These are phyloP conservation scores for Cladosporium sp. DNA, from an alignment of 2,329 filamentous ascomycete genomes.

Conservation along the genomic window DNA sequence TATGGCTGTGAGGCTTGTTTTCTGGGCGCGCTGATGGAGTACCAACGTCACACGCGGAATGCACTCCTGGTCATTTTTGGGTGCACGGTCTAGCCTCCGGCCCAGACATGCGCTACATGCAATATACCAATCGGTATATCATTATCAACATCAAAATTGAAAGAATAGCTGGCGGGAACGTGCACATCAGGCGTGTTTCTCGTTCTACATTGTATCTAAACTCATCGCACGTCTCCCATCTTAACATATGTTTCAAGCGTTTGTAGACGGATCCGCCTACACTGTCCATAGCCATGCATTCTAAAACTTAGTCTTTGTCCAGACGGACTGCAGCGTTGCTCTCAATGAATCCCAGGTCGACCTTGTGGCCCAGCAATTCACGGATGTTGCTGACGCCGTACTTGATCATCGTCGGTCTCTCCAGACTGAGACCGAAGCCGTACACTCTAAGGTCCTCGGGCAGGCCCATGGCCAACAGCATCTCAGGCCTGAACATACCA, in stretches of 20 bases:
- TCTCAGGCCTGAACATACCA: slow-evolving; percentile 98
- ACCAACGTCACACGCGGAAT: neutral
- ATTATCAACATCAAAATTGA: too few species aligned
- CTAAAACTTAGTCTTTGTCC: slow-evolving; percentile 61
- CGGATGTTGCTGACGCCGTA: slow-evolving; percentile 75
- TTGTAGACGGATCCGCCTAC: neutral
- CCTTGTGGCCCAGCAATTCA: slow-evolving; percentile 89
- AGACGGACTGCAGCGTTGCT: slow-evolving; percentile 84
- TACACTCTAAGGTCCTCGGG: slow-evolving; percentile 90
- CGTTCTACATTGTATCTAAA: slow-evolving; percentile 10
- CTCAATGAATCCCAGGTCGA: slow-evolving; percentile 89
- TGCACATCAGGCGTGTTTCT: slow-evolving; percentile 12
- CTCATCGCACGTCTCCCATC: neutral
- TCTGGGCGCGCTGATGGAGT: neutral
- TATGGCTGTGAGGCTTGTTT: neutral
- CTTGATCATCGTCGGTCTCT: slow-evolving; percentile 98
- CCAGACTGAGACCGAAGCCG: slow-evolving; percentile 85
- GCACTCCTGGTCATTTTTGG: neutral
- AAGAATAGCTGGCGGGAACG: neutral
- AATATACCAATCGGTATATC: too few species aligned
- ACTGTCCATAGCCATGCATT: neutral
- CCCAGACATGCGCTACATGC: too few species aligned
- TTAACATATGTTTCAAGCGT: neutral
- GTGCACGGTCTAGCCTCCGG: too few species aligned
- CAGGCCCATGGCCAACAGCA: slow-evolving; percentile 91